Evolutionary conservation across 2,329 filamentous ascomycete species (phyloP), one percentile per base, ranked within the genome.

Genomic region (Fusarium heterosporum): DNA sequence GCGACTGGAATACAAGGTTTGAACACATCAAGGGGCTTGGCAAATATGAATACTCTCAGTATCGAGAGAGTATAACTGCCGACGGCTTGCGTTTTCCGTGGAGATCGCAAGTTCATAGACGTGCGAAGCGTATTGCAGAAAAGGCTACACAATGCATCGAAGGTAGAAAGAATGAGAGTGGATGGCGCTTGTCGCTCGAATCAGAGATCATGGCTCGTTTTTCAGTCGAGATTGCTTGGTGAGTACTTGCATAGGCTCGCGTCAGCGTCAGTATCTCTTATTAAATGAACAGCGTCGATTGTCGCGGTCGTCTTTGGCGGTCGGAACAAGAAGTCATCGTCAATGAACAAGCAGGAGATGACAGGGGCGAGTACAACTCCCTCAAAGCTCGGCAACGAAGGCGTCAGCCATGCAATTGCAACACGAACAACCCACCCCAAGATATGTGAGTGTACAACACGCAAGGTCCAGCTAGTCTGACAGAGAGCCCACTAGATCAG

Each of bases 351-450:
- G 3, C 22, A 39, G 46, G 25, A 8, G 34, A 29, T 10, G 4
- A 49, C 22, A 22, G 4, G 6, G 22, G 6, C 16, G 25, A 39
- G 4, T 4, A 17, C 2, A 40, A 40, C 9, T 50, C 47, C 9
- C 49, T 52, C 3, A 13, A 13, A 11, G 29, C 29, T 13, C 39
- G 29, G 5, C 39, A 52, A 6, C 12, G 8, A 6, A 45, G 29
- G 7, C 39, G 49, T 2, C 29, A 45, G 7, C n/a, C 39, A 4
- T 52, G 39, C 3, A 45, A 7, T 0, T 45, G 39, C 4, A 16
- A 43, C 1, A 7, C 8, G 0, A 22, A 28, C 2, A 9, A 12
- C 2, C 8, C 39, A 10, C 4, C 12, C 22, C 4, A 26, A 6
- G 46, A 49, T 3, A 16, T 49, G 32, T 38, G 13, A 28, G 29